phyloP scores from a whole-genome alignment of 1,139 yeast species.

The Pichia sp. region DNA sequence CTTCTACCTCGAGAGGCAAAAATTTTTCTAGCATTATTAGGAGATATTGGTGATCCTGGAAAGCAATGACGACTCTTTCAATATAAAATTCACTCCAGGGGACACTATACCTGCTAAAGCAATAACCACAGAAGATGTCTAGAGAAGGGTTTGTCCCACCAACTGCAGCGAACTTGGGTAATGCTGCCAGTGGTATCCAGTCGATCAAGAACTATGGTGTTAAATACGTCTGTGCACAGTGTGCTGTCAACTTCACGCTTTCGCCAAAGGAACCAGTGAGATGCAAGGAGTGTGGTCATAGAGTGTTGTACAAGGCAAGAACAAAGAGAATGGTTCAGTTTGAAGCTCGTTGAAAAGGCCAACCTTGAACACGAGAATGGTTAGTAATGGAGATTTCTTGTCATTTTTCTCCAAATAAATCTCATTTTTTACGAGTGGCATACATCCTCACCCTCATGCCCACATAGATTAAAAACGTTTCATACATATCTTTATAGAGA shows the following conservation, averaged over 20 bases:
- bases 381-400: background rate
- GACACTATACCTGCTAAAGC: background rate
- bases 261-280: conserved; percentile 95
- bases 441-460: background rate
- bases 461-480: background rate
- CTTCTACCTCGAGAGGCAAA: background rate
- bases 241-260: conserved; percentile 84
- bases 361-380: background rate
- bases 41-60: too few species aligned
- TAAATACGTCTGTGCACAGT: conserved; percentile 92
- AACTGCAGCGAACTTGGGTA: conserved; percentile 63
- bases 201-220: conserved; percentile 77
- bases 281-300: conserved; percentile 97
- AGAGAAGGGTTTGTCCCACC: conserved; percentile 97
- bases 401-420: background rate
- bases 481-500: background rate
- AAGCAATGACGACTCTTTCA: too few species aligned
- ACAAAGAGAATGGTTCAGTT: conserved; percentile 88
- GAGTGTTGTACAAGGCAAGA: conserved; percentile 94
- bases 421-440: background rate
- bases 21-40: background rate
- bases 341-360: conserved; percentile 49
- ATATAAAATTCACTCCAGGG: too few species aligned
- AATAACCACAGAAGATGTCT: conserved; percentile 19
- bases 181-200: conserved; percentile 65